These are phyloP conservation scores for Coniochaeta ligniaria DNA, from an alignment of 2,329 filamentous ascomycete species.

Conservation along the genomic window DNA sequence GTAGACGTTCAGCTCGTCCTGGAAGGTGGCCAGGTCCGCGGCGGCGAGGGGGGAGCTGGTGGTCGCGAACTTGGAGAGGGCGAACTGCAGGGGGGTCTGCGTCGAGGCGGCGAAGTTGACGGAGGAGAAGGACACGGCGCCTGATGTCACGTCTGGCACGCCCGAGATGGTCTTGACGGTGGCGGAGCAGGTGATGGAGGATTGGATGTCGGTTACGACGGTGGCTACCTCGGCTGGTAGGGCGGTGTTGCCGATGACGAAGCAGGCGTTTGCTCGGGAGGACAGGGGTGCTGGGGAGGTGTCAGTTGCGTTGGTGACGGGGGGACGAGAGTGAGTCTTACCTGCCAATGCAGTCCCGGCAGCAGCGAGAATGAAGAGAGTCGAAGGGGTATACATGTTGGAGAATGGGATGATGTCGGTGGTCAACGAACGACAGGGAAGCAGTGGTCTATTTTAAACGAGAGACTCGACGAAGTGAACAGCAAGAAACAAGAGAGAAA, in stretches of 20 bases:
- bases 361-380: not conserved
- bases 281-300: conserved; percentile 6
- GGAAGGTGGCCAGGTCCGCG: conserved; percentile 42
- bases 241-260: conserved; percentile 40
- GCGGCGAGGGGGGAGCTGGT: conserved; percentile 33
- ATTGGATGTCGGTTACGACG: conserved; percentile 31
- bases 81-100: conserved; percentile 43
- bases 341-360: not conserved
- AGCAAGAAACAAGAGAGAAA: not conserved
- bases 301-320: not conserved
- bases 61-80: conserved; percentile 46
- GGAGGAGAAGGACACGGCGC: conserved; percentile 39
- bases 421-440: not conserved
- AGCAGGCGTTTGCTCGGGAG: conserved; percentile 34
- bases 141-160: conserved; percentile 50
- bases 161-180: conserved; percentile 38
- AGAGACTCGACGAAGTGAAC: not conserved
- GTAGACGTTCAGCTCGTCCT: conserved; percentile 48
- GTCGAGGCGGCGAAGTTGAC: conserved; percentile 48
- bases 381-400: conserved; percentile 3
- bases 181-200: conserved; percentile 40
- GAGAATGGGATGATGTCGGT: not conserved
- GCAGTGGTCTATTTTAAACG: not conserved
- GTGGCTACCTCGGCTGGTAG: conserved; percentile 44
- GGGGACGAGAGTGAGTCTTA: not conserved